Evolutionary conservation across 2,329 filamentous ascomycete genomes (phyloP), one percentile per base, ranked within the genome.

Genomic region (Alternaria sp.): DNA sequence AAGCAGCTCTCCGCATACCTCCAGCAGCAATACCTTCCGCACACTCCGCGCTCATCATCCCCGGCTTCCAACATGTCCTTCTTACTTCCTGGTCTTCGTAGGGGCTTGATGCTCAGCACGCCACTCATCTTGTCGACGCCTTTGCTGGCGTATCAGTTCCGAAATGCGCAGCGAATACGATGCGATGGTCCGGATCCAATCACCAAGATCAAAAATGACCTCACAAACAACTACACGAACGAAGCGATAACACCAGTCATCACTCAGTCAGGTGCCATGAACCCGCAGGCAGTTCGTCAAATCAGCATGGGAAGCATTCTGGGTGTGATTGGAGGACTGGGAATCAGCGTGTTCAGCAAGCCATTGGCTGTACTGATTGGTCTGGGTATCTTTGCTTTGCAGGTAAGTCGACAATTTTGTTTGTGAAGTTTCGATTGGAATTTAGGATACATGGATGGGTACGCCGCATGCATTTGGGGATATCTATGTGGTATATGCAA

Each of bases 321-420:
- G 28, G 84, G 75, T 4, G 69, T 79, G 30, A 46, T 79, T 10
- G 80, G 85, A 4, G 91, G 91, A 2, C 71, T 94, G 30, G 81
- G 90, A 0, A 84, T 94, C 25, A 88, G 89, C 62, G 82, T 90
- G 15, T 93, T 94, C 77, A 93, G 90, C 9, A 88, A 88, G 74
- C 88, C 90, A 1, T 81, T 94, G 51, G 89, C 90, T 2, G 73
- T 94, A 15, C 77, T 94, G 20, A 81, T 91, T 20, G 91, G 91
- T 0, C 73, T 92, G 12, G 79, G 89, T 10, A 86, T 92, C 23
- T 82, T 92, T 14, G 83, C 87, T 28, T 74, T 91, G 15, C 88
- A 92, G 81, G 89, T 91, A 82, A 67, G 83, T 72, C 61, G 12
- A 33, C 23, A 10, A 10, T 25, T 45, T 54, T 30, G 9, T 23